phyloP scores from a whole-genome alignment of 805 yeast genomes.

The Metschnikowia lunata region DNA sequence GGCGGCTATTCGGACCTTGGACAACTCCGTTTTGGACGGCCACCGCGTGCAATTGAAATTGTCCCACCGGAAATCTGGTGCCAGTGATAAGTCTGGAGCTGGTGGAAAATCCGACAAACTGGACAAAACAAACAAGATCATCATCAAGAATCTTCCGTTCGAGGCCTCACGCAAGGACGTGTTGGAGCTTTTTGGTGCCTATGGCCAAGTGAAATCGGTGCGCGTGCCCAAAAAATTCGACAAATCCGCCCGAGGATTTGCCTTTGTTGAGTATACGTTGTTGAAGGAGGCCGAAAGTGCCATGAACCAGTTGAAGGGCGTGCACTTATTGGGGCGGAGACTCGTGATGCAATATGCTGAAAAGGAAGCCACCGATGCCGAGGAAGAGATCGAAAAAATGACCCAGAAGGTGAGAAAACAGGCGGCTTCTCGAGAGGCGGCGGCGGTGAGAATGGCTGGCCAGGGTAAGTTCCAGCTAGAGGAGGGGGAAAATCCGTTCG shows the following conservation, averaged over 20 bases:
- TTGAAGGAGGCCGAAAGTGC: constrained; percentile 90
- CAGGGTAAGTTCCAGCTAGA: constrained; percentile 69
- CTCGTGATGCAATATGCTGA: constrained; percentile 91
- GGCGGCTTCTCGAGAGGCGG: constrained; percentile 69
- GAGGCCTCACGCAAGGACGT: constrained; percentile 92
- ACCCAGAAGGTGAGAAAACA: constrained; percentile 80
- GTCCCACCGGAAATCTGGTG: constrained; percentile 66
- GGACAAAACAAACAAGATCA: constrained; percentile 64
- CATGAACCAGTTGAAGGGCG: constrained; percentile 90
- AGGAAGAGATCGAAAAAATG: constrained; percentile 87
- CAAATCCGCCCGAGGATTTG: constrained; percentile 94
- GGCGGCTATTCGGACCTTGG: constrained; percentile 66
- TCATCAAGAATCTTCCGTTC: constrained; percentile 95
- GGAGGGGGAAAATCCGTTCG: constrained; percentile 36
- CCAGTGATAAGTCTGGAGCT: constrained; percentile 18
- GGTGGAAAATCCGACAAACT: constrained; percentile 25
- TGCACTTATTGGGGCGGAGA: constrained; percentile 93
- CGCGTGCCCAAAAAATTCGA: constrained; percentile 96
- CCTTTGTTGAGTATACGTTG: constrained; percentile 87
- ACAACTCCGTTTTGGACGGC: constrained; percentile 79
- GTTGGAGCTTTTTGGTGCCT: constrained; percentile 87
- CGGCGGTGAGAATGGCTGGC: constrained; percentile 65
- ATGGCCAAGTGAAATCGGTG: constrained; percentile 91
- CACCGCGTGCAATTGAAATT: constrained; percentile 86
- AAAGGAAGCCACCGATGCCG: constrained; percentile 75